Base-by-base conservation (phyloP, 768 basidiomycete species). In the Lactarius hengduanensis region DNA sequence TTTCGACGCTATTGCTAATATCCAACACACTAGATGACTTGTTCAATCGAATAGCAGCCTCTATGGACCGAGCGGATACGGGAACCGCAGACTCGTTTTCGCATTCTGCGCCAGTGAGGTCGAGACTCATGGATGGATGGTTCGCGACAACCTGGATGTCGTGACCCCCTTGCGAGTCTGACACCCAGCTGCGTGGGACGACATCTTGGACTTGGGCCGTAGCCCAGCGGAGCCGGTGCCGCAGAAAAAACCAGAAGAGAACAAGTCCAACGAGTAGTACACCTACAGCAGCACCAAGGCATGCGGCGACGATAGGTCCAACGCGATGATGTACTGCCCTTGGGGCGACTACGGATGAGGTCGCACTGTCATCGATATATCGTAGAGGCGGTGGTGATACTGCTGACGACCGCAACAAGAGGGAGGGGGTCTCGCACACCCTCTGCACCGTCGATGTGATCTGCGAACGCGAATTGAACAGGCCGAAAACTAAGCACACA, bases 161-260 rank as follows among this genome's bases (percentile, higher is more conserved):
- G 20, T 54, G 28, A 4, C 32, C 40, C 13, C 40, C 18, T 32
- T 59, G 36, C 61, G 50, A 43, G 41, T 59, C 47, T 15, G 30
- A 26, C 22, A 38, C 16, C 66, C 66, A 59, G 15, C 62, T 59
- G 7, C 62, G 57, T 5, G 57, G 57, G 26, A 36, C 32, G 22
- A 38, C 32, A 13, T 67, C 62, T 36, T 55, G 62, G 9, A 3
- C 9, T 18, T 62, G 38, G 15, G 32, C 41, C 2, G 32, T 56
- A 20, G 50, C 61, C 32, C 32, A 30, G 57, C 50, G 40, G 5
- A 22, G 40, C 9, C 62, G 66, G 34, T 62, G 62, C 32, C 58
- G 66, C 32, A 59, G 20, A 16, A 59, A 20, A 13, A 59, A 20
- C 66, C 62, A 67, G 41, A 67, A 38, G 57, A 67, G 26, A n/a